Evolutionary conservation across 2,329 filamentous ascomycete genomes (phyloP).

Genomic region (Neurospora crassa): DNA sequence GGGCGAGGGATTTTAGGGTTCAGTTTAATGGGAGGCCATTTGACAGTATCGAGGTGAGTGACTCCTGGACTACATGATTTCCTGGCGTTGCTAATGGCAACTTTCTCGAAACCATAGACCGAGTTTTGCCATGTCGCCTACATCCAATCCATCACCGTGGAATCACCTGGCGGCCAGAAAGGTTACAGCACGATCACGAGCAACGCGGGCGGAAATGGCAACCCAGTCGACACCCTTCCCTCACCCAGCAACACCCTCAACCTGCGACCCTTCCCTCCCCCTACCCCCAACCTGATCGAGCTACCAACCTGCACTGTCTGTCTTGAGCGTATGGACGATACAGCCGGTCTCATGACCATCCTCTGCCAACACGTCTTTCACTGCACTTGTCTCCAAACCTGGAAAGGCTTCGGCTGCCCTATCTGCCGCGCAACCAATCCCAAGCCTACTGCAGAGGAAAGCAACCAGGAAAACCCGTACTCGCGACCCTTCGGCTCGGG

Average conservation of each 20-base stretch:
- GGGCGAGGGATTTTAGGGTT: constrained; percentile 69
- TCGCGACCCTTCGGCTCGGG: constrained; percentile 48
- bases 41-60: constrained; percentile 71
- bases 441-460: constrained; percentile 21
- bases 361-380: constrained; percentile 97
- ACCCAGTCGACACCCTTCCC: constrained; percentile 38
- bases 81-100: too few species aligned
- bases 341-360: constrained; percentile 87
- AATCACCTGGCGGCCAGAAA: constrained; percentile 37
- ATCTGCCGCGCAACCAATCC: constrained; percentile 80
- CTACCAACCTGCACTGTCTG: constrained; percentile 94
- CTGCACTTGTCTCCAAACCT: constrained; percentile 90
- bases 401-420: constrained; percentile 88
- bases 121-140: constrained; percentile 94
- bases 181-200: constrained; percentile 29
- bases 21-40: constrained; percentile 92
- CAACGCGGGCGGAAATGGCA: constrained; percentile 12
- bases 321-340: constrained; percentile 96
- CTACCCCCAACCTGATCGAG: constrained; percentile 77
- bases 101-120: constrained; percentile 39
- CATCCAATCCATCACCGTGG: constrained; percentile 83
- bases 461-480: constrained; percentile 40
- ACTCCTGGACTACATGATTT: too few species aligned
- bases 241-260: constrained; percentile 32
- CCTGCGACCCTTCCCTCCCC: constrained; percentile 51